These are phyloP conservation scores for Solanum aculeatissimum DNA, from an alignment of 305 asterid species.

Conservation along the genomic window DNA sequence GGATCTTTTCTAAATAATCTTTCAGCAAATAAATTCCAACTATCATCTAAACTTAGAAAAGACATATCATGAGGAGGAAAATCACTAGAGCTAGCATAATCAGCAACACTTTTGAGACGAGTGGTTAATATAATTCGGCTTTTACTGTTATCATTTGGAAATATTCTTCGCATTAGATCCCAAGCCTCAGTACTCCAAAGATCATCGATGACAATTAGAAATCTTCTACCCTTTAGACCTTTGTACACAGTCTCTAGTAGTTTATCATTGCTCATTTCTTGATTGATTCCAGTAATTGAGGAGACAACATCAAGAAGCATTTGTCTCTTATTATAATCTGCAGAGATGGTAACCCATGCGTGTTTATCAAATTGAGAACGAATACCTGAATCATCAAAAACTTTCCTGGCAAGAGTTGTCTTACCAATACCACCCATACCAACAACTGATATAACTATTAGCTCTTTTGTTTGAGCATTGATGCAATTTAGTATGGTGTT, in stretches of 20 bases:
- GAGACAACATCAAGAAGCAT: not conserved
- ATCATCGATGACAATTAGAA: not conserved
- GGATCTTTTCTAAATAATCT: conserved; percentile 6
- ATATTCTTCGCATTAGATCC: not conserved
- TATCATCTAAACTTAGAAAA: not conserved
- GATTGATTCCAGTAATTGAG: not conserved
- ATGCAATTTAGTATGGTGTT: not conserved
- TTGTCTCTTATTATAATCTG: not conserved
- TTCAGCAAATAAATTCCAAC: conserved; percentile 15
- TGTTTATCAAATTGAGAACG: not conserved
- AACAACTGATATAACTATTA: not conserved
- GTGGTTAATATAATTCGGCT: not conserved
- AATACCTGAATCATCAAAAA: not conserved
- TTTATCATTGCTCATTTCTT: not conserved
- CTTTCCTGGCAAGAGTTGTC: not conserved
- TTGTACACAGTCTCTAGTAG: not conserved
- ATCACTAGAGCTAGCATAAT: not conserved
- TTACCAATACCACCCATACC: not conserved
- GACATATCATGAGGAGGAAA: conserved; percentile 4
- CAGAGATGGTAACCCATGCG: not conserved
- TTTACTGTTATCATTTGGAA: not conserved
- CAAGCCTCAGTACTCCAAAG: not conserved
- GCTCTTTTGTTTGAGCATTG: not conserved
- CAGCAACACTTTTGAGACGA: not conserved
- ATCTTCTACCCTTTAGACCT: not conserved